A percentile compares a stretch with the other conserved stretches of the same genome.
phyloP scores from a whole-genome alignment of 1,284 basidiomycete genomes.

The Phlebopus sp. region DNA sequence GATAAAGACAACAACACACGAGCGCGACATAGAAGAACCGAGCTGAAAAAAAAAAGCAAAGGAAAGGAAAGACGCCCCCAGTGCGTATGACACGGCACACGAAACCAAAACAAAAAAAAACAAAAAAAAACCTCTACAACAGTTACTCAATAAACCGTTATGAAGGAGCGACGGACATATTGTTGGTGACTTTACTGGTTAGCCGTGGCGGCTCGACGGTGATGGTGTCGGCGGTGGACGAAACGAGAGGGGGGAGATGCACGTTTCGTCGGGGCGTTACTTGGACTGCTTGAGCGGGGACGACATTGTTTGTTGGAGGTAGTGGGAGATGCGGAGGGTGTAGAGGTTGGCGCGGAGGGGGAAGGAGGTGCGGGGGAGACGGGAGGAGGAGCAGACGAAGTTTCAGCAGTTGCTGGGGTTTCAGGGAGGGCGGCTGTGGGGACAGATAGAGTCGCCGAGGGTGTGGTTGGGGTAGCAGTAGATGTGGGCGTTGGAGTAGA shows the following conservation, averaged over 20 bases:
- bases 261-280: background rate
- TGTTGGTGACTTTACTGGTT: background rate
- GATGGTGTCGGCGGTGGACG: background rate
- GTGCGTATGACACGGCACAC: too few relatives aligned
- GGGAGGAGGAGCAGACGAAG: too few relatives aligned
- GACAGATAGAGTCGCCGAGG: too few relatives aligned
- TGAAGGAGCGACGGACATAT: constrained; percentile 1
- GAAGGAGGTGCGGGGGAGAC: too few relatives aligned
- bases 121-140: background rate
- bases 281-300: background rate
- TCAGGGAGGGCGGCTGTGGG: too few relatives aligned
- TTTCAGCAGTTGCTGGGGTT: too few relatives aligned
- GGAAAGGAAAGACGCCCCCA: too few relatives aligned
- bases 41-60: too few relatives aligned
- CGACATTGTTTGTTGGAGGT: background rate
- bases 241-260: background rate
- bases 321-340: background rate
- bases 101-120: too few relatives aligned
- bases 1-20: too few relatives aligned
- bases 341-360: background rate
- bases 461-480: background rate
- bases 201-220: background rate
- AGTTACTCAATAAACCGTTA: constrained; percentile 10
- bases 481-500: background rate
- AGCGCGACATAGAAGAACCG: too few relatives aligned